These are phyloP conservation scores for Sphagnum fallax DNA, from an alignment of 228 moss, liverwort and hornwort species.

Conservation along the genomic window DNA sequence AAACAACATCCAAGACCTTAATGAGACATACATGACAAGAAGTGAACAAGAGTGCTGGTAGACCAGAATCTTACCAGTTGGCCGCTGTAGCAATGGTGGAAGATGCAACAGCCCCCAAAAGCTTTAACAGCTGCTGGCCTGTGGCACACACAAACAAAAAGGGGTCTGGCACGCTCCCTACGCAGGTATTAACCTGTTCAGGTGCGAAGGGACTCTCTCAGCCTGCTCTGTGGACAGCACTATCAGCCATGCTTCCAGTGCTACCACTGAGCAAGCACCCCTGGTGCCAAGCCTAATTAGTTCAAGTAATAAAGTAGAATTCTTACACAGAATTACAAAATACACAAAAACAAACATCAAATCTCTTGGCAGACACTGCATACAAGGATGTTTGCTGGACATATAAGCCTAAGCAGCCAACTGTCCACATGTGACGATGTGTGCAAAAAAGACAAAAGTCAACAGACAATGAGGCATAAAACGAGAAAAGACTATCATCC, in stretches of 20 bases:
- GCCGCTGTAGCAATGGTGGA: neutral
- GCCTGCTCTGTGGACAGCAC: conserved; percentile 71
- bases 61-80: neutral
- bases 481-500: neutral
- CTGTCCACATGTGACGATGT: neutral
- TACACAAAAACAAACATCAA: conserved; percentile 2
- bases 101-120: conserved; percentile 18
- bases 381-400: neutral
- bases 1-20: too few species aligned
- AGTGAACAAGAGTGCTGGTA: too few species aligned
- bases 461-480: too few species aligned
- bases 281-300: conserved; percentile 96
- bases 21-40: too few species aligned
- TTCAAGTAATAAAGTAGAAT: conserved; percentile 18
- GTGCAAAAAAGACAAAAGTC: neutral
- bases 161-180: conserved; percentile 97
- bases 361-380: neutral
- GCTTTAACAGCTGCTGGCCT: conserved; percentile 48
- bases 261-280: conserved; percentile 86
- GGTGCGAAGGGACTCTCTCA: conserved; percentile 99
- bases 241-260: conserved; percentile 23
- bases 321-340: conserved; percentile 7
- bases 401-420: neutral
- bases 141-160: conserved; percentile 79
- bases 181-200: conserved; percentile 99